These are phyloP conservation scores for Neophaeococcomyces mojaviensis DNA, from an alignment of 2,329 filamentous ascomycete species.

Conservation along the genomic window DNA sequence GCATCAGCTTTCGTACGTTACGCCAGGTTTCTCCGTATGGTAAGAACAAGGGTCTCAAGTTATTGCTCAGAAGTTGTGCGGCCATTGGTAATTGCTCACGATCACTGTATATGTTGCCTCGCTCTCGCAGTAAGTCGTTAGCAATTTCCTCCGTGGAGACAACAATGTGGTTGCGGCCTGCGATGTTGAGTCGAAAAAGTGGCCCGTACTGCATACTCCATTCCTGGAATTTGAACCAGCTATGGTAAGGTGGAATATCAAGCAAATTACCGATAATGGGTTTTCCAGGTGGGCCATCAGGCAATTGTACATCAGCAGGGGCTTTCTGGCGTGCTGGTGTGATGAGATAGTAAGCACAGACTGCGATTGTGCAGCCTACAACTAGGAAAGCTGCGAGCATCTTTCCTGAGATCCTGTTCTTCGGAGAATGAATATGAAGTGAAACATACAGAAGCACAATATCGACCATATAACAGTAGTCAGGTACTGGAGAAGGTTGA, in stretches of 20 bases:
- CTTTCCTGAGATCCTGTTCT: too few species aligned
- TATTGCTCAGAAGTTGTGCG: slow-evolving; percentile 27
- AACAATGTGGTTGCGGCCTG: slow-evolving; percentile 32
- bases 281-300: slow-evolving; percentile 7
- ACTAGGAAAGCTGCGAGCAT: too few species aligned
- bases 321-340: not conserved
- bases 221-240: slow-evolving; percentile 36
- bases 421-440: too few species aligned
- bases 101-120: slow-evolving; percentile 33
- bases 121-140: slow-evolving; percentile 36
- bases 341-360: too few species aligned
- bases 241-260: slow-evolving; percentile 30
- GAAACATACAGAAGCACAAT: too few species aligned
- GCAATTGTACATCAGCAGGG: not conserved
- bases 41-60: slow-evolving; percentile 26
- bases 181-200: slow-evolving; percentile 40
- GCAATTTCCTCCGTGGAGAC: slow-evolving; percentile 35
- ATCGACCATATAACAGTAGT: too few species aligned
- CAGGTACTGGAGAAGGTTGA: too few species aligned
- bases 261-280: slow-evolving; percentile 30
- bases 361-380: too few species aligned
- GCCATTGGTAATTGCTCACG: slow-evolving; percentile 32
- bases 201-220: slow-evolving; percentile 32
- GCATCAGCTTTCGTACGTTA: slow-evolving; percentile 28
- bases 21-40: slow-evolving; percentile 27